These are phyloP conservation scores for Apiospora aurea DNA, from an alignment of 2,329 filamentous ascomycete genomes.

Conservation along the genomic window DNA sequence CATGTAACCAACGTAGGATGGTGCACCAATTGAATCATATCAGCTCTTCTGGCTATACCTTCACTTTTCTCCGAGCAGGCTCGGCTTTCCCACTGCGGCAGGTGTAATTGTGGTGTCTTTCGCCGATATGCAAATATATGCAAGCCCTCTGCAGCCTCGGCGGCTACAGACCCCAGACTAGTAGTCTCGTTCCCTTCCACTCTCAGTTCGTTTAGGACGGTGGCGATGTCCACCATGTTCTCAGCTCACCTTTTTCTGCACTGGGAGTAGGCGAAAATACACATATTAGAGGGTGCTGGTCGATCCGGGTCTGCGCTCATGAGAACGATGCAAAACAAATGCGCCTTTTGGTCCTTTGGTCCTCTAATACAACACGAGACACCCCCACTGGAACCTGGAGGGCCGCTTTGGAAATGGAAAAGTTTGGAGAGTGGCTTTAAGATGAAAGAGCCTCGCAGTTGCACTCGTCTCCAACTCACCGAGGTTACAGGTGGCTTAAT, in stretches of 20 bases:
- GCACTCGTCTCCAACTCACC: neutral
- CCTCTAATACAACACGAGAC: too few species aligned
- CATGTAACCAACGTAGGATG: too few species aligned
- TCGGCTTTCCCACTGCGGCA: neutral
- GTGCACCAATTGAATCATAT: too few species aligned
- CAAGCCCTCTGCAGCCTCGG: neutral
- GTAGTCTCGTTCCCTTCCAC: neutral
- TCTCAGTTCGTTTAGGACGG: neutral
- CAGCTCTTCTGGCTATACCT: neutral
- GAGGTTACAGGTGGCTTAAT: neutral
- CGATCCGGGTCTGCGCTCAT: too few species aligned
- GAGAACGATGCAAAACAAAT: too few species aligned
- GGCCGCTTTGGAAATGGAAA: too few species aligned
- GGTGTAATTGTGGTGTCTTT: neutral
- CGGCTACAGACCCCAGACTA: neutral
- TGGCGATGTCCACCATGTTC: neutral
- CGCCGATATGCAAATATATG: neutral
- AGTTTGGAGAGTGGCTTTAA: fast-evolving
- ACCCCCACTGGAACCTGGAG: too few species aligned
- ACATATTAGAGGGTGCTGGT: too few species aligned
- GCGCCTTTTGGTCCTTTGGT: too few species aligned
- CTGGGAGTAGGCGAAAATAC: too few species aligned
- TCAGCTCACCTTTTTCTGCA: neutral
- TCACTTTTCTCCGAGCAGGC: neutral
- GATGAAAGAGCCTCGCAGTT: neutral